phyloP scores from a whole-genome alignment of 2,329 filamentous ascomycete genomes.

The Paracamarosporium sp. region DNA sequence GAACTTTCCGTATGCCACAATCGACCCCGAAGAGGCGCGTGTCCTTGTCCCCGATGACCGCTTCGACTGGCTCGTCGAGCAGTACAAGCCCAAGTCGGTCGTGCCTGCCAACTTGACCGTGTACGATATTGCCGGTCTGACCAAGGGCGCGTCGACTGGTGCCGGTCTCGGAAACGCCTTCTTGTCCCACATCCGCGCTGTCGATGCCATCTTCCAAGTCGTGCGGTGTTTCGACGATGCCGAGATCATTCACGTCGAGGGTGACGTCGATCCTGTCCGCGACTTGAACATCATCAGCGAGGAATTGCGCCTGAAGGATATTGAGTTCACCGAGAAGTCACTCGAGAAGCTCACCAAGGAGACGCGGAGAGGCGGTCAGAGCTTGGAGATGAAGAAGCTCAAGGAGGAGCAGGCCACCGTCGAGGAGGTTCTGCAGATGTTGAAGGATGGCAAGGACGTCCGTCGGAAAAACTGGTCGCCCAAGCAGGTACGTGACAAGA shows the following conservation, averaged over 20 bases:
- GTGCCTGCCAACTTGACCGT: slow-evolving; percentile 98
- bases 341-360: slow-evolving; percentile 92
- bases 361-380: slow-evolving; percentile 91
- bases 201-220: slow-evolving; percentile 97
- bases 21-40: slow-evolving; percentile 96
- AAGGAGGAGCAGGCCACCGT: slow-evolving; percentile 93
- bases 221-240: slow-evolving; percentile 98
- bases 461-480: slow-evolving; percentile 87
- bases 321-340: slow-evolving; percentile 97
- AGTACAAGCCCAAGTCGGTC: slow-evolving; percentile 96
- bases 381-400: slow-evolving; percentile 96
- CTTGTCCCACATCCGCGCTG: slow-evolving; percentile 96
- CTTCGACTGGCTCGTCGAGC: slow-evolving; percentile 93
- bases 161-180: slow-evolving; percentile 97
- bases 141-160: slow-evolving; percentile 93
- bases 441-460: slow-evolving; percentile 91
- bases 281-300: slow-evolving; percentile 97
- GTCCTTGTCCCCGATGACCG: slow-evolving; percentile 96
- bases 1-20: slow-evolving; percentile 99
- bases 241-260: slow-evolving; percentile 99
- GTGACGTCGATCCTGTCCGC: slow-evolving; percentile 92
- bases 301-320: slow-evolving; percentile 96
- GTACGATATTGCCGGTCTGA: slow-evolving; percentile 98
- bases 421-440: slow-evolving; percentile 82
- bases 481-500: slow-evolving; percentile 81